These are phyloP conservation scores for Mycogone perniciosa DNA, from an alignment of 2,329 filamentous ascomycete genomes.

Conservation along the genomic window DNA sequence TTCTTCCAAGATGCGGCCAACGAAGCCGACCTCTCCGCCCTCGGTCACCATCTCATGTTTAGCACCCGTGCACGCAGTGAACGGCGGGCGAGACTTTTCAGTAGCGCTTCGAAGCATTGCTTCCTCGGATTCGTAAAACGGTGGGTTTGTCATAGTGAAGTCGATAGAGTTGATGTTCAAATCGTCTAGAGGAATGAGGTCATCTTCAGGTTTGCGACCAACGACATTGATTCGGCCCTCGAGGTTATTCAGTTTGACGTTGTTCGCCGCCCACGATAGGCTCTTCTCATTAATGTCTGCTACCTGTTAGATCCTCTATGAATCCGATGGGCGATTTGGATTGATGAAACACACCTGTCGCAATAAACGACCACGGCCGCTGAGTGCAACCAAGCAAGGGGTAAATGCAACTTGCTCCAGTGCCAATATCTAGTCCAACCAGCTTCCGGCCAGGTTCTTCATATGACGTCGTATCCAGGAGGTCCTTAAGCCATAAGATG, in stretches of 20 bases:
- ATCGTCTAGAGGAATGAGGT: constrained; percentile 58
- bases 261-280: constrained; percentile 57
- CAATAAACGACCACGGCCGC: constrained; percentile 67
- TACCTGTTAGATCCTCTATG: background rate
- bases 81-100: constrained; percentile 61
- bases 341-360: constrained; percentile 40
- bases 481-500: constrained; percentile 76
- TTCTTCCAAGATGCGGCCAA: constrained; percentile 63
- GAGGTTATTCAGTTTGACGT: constrained; percentile 61
- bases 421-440: constrained; percentile 77
- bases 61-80: constrained; percentile 69
- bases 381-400: constrained; percentile 70
- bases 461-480: constrained; percentile 67
- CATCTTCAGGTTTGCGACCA: constrained; percentile 41
- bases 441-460: constrained; percentile 43
- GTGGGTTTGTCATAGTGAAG: constrained; percentile 91
- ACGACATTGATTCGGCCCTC: constrained; percentile 58
- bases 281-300: constrained; percentile 69
- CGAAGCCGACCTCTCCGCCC: constrained; percentile 74
- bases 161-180: constrained; percentile 51
- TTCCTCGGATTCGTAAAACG: constrained; percentile 73
- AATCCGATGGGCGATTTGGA: background rate
- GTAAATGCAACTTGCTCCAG: constrained; percentile 88
- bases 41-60: constrained; percentile 77
- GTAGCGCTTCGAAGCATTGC: constrained; percentile 62